These are phyloP conservation scores for Pilasporangium apinafurcum DNA, from an alignment of 352 stramenopile genomes.

Conservation along the genomic window DNA sequence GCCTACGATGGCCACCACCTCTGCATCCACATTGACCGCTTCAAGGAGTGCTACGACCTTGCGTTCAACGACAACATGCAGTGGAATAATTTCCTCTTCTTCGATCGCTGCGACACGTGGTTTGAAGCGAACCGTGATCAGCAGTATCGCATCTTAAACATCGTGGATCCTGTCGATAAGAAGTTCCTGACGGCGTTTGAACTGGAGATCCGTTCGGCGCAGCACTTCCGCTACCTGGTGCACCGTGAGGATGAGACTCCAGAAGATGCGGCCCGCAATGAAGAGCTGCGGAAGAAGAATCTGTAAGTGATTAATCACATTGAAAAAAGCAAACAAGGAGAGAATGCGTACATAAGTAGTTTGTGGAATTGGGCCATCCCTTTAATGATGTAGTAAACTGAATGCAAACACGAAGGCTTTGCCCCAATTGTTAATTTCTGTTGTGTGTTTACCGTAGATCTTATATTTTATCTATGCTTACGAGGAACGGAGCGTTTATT, in stretches of 20 bases:
- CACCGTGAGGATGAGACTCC: slow-evolving; percentile 44
- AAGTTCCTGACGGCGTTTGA: slow-evolving; percentile 62
- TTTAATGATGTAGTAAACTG: too few relatives aligned
- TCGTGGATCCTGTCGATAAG: slow-evolving; percentile 57
- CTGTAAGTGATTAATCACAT: too few relatives aligned
- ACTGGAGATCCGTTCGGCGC: slow-evolving; percentile 61
- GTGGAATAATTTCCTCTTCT: slow-evolving; percentile 72
- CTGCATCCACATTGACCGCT: slow-evolving; percentile 69
- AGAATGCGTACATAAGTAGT: too few relatives aligned
- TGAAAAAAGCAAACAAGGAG: too few relatives aligned
- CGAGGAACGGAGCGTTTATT: slow-evolving; percentile 6
- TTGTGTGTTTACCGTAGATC: too few relatives aligned
- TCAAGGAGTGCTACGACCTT: slow-evolving; percentile 58
- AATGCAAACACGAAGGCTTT: too few relatives aligned
- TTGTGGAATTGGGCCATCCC: too few relatives aligned
- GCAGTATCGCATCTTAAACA: slow-evolving; percentile 66
- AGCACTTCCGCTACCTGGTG: slow-evolving; percentile 67
- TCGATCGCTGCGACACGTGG: slow-evolving; percentile 68
- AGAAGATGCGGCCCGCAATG: slow-evolving; percentile 45
- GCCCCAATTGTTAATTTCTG: too few relatives aligned
- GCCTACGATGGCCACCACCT: slow-evolving; percentile 74
- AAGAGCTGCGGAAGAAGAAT: slow-evolving; percentile 52
- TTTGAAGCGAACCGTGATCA: slow-evolving; percentile 53
- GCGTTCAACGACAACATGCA: slow-evolving; percentile 51
- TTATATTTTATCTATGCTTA: background rate